Conservation (phyloP, 108 stramenopile species). For the Nitzschia sp. region DNA sequence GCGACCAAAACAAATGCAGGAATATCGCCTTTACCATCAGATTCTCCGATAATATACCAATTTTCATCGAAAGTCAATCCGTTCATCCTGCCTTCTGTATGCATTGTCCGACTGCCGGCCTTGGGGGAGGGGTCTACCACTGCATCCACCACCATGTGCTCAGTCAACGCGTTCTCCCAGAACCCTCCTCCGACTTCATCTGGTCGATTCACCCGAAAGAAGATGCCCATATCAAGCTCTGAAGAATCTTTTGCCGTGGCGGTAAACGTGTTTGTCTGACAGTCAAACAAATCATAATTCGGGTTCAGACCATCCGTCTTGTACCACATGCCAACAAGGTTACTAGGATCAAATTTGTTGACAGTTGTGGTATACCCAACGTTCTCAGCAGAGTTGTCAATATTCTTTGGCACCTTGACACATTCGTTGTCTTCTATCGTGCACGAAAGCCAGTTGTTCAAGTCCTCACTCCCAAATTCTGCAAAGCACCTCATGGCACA, state of each 20-base stretch:
- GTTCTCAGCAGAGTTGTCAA: slow-evolving; percentile 78
- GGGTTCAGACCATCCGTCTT: slow-evolving; percentile 93
- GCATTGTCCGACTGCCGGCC: slow-evolving; percentile 65
- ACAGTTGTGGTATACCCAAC: slow-evolving; percentile 51
- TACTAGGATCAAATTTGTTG: slow-evolving; percentile 71
- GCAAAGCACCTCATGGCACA: slow-evolving; percentile 89
- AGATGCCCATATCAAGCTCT: slow-evolving; percentile 84
- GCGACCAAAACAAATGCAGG: slow-evolving; percentile 89
- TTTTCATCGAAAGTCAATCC: slow-evolving; percentile 91
- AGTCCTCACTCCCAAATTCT: slow-evolving; percentile 67
- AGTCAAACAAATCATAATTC: slow-evolving; percentile 94
- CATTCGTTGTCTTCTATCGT: slow-evolving; percentile 89
- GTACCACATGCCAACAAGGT: slow-evolving; percentile 90
- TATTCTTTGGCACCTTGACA: slow-evolving; percentile 81
- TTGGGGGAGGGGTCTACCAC: slow-evolving; percentile 23
- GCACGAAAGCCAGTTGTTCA: slow-evolving; percentile 82
- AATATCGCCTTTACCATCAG: slow-evolving; percentile 61
- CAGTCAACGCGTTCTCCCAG: slow-evolving; percentile 87
- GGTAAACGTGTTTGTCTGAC: slow-evolving; percentile 89
- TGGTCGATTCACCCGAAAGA: slow-evolving; percentile 83
- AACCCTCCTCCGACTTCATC: slow-evolving; percentile 76
- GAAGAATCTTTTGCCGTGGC: slow-evolving; percentile 40
- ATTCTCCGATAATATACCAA: slow-evolving; percentile 90
- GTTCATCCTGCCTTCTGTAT: slow-evolving; percentile 92
- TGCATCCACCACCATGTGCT: slow-evolving; percentile 87